A percentile compares a stretch with the other conserved stretches of the same genome.
These are phyloP conservation scores for Pterocarpus santalinus DNA, from an alignment of 306 rosid species.

Conservation along the genomic window DNA sequence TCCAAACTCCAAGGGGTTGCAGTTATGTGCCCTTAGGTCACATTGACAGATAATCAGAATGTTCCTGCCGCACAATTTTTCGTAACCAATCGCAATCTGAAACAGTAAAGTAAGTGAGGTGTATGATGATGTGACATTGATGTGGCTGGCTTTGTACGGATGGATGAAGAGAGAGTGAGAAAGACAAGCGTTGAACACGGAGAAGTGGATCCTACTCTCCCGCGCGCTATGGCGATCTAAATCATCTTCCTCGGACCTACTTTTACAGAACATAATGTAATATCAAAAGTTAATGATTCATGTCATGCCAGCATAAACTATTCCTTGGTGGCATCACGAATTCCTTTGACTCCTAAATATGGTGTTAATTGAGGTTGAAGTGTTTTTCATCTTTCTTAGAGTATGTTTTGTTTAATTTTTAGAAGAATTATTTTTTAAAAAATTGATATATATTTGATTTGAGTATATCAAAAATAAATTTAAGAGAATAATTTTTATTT, in stretches of 20 bases:
- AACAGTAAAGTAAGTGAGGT: constrained; percentile 8
- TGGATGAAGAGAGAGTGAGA: not conserved
- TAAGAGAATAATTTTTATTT: no score
- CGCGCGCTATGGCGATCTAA: not conserved
- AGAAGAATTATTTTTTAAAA: no score
- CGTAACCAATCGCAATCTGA: constrained; percentile 29
- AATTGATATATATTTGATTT: no score
- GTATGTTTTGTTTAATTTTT: no score
- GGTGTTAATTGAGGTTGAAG: no score
- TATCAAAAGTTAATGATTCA: no score
- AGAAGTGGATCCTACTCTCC: constrained; percentile 48
- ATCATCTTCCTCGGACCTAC: constrained; percentile 46
- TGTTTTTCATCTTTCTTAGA: no score
- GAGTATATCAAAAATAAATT: no score
- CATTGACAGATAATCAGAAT: constrained; percentile 34
- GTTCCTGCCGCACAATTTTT: constrained; percentile 23
- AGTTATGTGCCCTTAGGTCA: constrained; percentile 35
- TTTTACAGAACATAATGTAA: not conserved
- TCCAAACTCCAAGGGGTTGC: constrained; percentile 19
- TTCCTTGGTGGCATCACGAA: not conserved
- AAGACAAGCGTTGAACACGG: constrained; percentile 49
- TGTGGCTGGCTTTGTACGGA: constrained; percentile 44
- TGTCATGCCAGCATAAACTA: not conserved
- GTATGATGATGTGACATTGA: constrained; percentile 36
- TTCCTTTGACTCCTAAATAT: not conserved